A percentile compares a stretch with the other conserved stretches of the same genome.
These are phyloP conservation scores for Kwoniella sp. DNA, from an alignment of 768 basidiomycete species.

Conservation along the genomic window DNA sequence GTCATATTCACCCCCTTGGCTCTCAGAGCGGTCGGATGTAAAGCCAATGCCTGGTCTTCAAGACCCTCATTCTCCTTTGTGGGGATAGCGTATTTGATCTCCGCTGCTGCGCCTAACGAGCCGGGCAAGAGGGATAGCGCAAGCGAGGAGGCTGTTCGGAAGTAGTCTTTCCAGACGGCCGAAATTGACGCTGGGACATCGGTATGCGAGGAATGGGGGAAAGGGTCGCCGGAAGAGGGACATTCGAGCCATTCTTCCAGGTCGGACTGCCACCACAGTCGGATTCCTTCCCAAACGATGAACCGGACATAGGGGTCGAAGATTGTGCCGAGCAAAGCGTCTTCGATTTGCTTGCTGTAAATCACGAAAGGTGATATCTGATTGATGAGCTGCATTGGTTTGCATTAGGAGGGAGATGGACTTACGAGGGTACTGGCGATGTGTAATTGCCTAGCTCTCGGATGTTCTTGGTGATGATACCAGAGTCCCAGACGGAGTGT, in stretches of 20 bases:
- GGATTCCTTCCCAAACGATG: conserved; percentile 80
- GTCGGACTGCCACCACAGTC: conserved; percentile 68
- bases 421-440: conserved; percentile 66
- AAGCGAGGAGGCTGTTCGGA: conserved; percentile 24
- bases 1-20: conserved; percentile 15
- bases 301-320: conserved; percentile 87
- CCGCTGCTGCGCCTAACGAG: conserved; percentile 10
- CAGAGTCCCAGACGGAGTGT: conserved; percentile 83
- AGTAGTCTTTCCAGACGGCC: conserved; percentile 24
- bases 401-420: conserved; percentile 5
- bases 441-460: conserved; percentile 81
- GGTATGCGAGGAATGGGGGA: conserved; percentile 45
- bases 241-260: conserved; percentile 70
- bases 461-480: conserved; percentile 79
- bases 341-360: conserved; percentile 64
- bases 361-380: not conserved
- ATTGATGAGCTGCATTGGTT: not conserved
- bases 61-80: conserved; percentile 32
- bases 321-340: conserved; percentile 71
- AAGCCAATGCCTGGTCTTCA: conserved; percentile 21
- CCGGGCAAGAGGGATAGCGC: conserved; percentile 22
- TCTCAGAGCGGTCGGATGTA: conserved; percentile 12
- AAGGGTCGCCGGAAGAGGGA: conserved; percentile 58
- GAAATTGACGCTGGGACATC: conserved; percentile 26
- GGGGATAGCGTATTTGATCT: conserved; percentile 23